These are phyloP conservation scores for Xylaria sp. DNA, from an alignment of 2,329 filamentous ascomycete genomes.

Conservation along the genomic window DNA sequence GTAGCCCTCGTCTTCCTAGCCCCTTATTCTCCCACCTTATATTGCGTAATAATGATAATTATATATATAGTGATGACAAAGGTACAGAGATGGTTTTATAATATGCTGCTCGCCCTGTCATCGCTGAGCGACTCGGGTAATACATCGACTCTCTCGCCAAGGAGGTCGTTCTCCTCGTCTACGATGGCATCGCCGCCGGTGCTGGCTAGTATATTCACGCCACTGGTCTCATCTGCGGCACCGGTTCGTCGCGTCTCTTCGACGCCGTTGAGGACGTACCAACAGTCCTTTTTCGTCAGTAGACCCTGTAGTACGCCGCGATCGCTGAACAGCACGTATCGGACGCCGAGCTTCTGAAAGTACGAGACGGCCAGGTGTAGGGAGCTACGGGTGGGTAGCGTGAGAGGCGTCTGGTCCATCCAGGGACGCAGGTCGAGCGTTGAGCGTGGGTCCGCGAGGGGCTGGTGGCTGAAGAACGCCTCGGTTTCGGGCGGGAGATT, in stretches of 20 bases:
- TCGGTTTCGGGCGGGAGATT: constrained; percentile 77
- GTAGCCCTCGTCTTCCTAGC: not conserved
- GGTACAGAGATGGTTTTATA: constrained; percentile 30
- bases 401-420: constrained; percentile 99
- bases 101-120: constrained; percentile 43
- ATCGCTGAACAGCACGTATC: constrained; percentile 90
- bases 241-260: constrained; percentile 65
- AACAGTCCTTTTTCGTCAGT: constrained; percentile 97
- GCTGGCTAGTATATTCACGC: constrained; percentile 43
- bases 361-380: constrained; percentile 90
- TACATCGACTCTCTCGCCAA: constrained; percentile 32
- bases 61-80: not conserved
- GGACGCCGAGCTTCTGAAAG: constrained; percentile 92
- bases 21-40: not conserved
- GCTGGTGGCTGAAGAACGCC: constrained; percentile 85
- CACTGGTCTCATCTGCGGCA: constrained; percentile 48
- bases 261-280: constrained; percentile 87
- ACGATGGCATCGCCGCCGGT: constrained; percentile 25
- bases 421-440: constrained; percentile 92
- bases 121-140: constrained; percentile 37
- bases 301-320: constrained; percentile 84
- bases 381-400: constrained; percentile 78
- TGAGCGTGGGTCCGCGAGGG: constrained; percentile 78
- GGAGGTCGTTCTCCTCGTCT: constrained; percentile 40
- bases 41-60: too few relatives aligned